phyloP scores from a whole-genome alignment of 2,329 filamentous ascomycete species.

The Trichoderma asperellum region DNA sequence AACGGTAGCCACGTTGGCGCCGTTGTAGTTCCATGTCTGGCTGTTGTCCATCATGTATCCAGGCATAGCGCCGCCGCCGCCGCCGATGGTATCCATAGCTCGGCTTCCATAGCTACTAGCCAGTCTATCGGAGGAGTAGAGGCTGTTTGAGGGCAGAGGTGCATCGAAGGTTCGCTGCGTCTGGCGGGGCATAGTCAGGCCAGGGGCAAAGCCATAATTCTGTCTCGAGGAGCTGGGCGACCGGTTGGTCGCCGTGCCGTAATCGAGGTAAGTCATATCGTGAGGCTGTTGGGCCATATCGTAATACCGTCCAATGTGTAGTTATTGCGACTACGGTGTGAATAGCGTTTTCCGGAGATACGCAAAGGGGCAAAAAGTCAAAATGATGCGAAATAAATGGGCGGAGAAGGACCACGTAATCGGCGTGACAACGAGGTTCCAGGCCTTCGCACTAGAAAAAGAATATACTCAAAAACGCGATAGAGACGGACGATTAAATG shows the following conservation, averaged over 20 bases:
- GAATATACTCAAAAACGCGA: constrained; percentile 21
- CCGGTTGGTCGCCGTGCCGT: constrained; percentile 62
- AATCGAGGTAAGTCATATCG: constrained; percentile 74
- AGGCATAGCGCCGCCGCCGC: constrained; percentile 46
- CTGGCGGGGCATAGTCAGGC: constrained; percentile 50
- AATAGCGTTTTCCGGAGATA: constrained; percentile 31
- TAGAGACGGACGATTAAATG: constrained; percentile 21
- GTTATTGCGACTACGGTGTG: constrained; percentile 35
- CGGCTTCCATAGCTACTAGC: constrained; percentile 62
- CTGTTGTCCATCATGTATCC: constrained; percentile 67
- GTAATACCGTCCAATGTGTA: constrained; percentile 33
- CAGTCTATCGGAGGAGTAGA: constrained; percentile 74
- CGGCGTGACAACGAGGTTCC: constrained; percentile 11
- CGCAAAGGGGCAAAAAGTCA: neutral
- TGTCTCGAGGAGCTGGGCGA: constrained; percentile 70
- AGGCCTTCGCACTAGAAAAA: neutral
- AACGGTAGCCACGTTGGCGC: constrained; percentile 66
- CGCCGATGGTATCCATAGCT: constrained; percentile 55
- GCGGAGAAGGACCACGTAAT: constrained; percentile 21
- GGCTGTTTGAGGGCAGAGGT: constrained; percentile 62
- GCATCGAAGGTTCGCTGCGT: constrained; percentile 79
- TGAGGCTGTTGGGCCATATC: constrained; percentile 54
- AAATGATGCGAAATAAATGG: constrained; percentile 22
- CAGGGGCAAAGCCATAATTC: constrained; percentile 58
- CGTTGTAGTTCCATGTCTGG: constrained; percentile 78